Evolutionary conservation across 2,329 filamentous ascomycete species (phyloP).

Genomic region (Neocatenulostroma microsporum): DNA sequence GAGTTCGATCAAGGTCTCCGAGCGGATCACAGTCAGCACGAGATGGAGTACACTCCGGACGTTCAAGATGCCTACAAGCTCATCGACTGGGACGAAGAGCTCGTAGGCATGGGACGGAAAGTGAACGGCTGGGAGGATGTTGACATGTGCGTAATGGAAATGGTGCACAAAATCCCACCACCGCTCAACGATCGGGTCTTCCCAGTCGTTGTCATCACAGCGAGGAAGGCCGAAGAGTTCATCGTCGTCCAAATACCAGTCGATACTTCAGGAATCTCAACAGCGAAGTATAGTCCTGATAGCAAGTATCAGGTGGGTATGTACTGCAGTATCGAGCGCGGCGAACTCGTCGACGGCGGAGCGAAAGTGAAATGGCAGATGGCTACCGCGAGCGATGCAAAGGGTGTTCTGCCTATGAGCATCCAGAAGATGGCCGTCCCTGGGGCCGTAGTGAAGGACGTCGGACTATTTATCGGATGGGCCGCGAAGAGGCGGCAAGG

Average conservation of each 20-base stretch:
- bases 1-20: constrained; percentile 58
- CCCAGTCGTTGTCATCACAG: constrained; percentile 56
- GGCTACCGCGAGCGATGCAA: constrained; percentile 66
- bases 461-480: constrained; percentile 61
- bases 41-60: constrained; percentile 52
- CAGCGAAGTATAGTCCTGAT: constrained; percentile 26
- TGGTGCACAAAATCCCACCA: constrained; percentile 55
- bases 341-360: constrained; percentile 39
- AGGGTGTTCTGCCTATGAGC: constrained; percentile 57
- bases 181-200: constrained; percentile 60
- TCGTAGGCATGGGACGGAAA: constrained; percentile 12
- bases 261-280: constrained; percentile 27
- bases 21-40: constrained; percentile 49
- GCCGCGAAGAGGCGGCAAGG: constrained; percentile 18
- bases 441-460: constrained; percentile 60
- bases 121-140: constrained; percentile 29
- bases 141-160: constrained; percentile 49
- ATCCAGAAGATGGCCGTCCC: constrained; percentile 58
- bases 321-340: constrained; percentile 59
- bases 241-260: constrained; percentile 34
- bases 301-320: constrained; percentile 46
- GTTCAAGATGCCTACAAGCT: constrained; percentile 44
- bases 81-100: constrained; percentile 34
- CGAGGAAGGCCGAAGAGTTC: constrained; percentile 24
- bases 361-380: constrained; percentile 62